Percentiles rank a stretch among this genome's conserved stretches.
Evolutionary conservation across 345 rosid genomes (phyloP).

Genomic region (Acer yangbiense): DNA sequence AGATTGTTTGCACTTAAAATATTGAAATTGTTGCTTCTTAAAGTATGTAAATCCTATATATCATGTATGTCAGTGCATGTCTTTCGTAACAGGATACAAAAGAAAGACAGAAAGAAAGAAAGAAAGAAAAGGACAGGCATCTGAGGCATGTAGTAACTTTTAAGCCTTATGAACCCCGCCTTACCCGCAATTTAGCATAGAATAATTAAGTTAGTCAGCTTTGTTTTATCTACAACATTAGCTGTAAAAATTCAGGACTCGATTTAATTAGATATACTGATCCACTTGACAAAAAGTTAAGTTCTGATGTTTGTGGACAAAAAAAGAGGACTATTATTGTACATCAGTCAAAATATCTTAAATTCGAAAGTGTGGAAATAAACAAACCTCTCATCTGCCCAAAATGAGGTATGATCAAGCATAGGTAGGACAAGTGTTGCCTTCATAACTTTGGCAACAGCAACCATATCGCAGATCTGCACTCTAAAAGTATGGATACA

Average conservation of each 20-base stretch:
- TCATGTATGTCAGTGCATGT: background rate
- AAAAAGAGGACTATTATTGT: background rate
- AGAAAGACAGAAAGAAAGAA: background rate
- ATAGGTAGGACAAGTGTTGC: slow-evolving; percentile 93
- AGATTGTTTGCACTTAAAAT: background rate
- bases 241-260: background rate
- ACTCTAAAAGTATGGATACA: slow-evolving; percentile 55
- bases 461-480: slow-evolving; percentile 99
- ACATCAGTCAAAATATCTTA: background rate
- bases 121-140: background rate
- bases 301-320: background rate
- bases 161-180: background rate
- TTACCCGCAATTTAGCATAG: background rate
- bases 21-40: background rate
- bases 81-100: background rate
- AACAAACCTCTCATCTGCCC: slow-evolving; percentile 89
- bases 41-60: slow-evolving; percentile 1
- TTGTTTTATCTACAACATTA: background rate
- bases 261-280: background rate
- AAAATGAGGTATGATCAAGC: slow-evolving; percentile 87
- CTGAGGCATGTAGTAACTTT: background rate
- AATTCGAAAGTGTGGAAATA: background rate
- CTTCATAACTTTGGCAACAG: slow-evolving; percentile 86
- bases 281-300: background rate
- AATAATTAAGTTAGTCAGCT: background rate